Conservation (phyloP, 441 rosid genomes). For the Euphorbia schlechtendalii region DNA sequence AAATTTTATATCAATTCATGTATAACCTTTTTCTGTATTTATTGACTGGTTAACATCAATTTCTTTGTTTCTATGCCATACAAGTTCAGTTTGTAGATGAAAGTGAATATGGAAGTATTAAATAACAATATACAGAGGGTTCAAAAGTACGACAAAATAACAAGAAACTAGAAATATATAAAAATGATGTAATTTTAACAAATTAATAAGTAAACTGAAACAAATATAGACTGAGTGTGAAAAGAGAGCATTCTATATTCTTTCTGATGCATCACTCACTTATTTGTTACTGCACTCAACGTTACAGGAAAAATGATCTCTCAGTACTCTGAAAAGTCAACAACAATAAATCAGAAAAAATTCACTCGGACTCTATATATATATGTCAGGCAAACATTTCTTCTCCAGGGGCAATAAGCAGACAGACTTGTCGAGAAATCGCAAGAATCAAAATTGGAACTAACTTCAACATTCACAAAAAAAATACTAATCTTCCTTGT, state of each 20-base stretch:
- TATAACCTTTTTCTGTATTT: not conserved
- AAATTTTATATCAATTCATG: slow-evolving; percentile 10
- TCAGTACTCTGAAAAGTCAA: slow-evolving; percentile 31
- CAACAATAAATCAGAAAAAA: slow-evolving; percentile 33
- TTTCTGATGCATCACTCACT: slow-evolving; percentile 44
- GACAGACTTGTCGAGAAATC: slow-evolving; percentile 31
- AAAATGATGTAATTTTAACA: not conserved
- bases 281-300: slow-evolving; percentile 72
- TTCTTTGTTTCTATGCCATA: not conserved
- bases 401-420: slow-evolving; percentile 28
- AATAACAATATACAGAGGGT: not conserved
- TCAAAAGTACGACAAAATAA: not conserved
- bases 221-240: not conserved
- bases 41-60: not conserved
- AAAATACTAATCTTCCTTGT: slow-evolving; percentile 20
- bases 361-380: slow-evolving; percentile 22
- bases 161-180: not conserved
- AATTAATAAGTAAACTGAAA: not conserved
- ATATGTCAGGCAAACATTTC: slow-evolving; percentile 24
- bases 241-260: slow-evolving; percentile 26
- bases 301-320: slow-evolving; percentile 50
- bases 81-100: not conserved
- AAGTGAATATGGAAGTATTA: not conserved
- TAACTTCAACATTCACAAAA: slow-evolving; percentile 24
- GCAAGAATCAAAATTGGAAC: slow-evolving; percentile 41